These are phyloP conservation scores for Ottelia alismoides DNA, from an alignment of 106 monocot genomes.

Conservation along the genomic window DNA sequence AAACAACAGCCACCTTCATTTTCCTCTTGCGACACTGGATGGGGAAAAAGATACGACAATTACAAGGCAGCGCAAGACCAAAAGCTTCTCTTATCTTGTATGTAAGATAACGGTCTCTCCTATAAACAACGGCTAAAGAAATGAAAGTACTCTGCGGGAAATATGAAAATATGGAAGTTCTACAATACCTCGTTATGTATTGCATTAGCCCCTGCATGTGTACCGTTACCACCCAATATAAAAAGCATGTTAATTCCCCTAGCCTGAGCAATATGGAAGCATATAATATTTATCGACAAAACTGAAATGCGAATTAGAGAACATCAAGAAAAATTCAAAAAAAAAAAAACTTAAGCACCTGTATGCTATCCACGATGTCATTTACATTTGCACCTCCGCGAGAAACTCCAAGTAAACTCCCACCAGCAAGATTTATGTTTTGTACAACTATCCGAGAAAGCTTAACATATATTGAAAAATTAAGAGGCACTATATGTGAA, in stretches of 20 bases:
- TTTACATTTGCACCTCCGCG: constrained; percentile 42
- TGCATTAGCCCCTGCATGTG: constrained; percentile 79
- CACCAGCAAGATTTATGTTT: constrained; percentile 81
- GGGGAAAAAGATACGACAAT: not conserved
- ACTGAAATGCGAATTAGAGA: not conserved
- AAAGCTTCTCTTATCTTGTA: constrained; percentile 64
- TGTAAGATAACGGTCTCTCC: too few species aligned
- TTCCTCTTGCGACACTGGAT: constrained; percentile 51
- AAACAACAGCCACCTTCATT: too few species aligned
- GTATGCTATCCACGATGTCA: constrained; percentile 74
- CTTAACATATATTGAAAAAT: constrained; percentile 12
- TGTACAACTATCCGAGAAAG: constrained; percentile 60
- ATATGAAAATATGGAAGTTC: too few species aligned
- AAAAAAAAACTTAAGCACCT: constrained; percentile 42
- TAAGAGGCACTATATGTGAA: not conserved
- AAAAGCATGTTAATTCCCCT: constrained; percentile 82
- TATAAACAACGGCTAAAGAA: constrained; percentile 11
- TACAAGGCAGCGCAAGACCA: constrained; percentile 24
- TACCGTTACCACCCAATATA: constrained; percentile 88
- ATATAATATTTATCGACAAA: not conserved
- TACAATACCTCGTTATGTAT: constrained; percentile 94
- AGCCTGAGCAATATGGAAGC: constrained; percentile 25
- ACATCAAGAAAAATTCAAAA: not conserved
- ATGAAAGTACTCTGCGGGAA: too few species aligned
- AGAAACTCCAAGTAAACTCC: constrained; percentile 76